Percentiles rank a stretch among this genome's conserved stretches.
Conservation (phyloP, 2,329 filamentous ascomycete species). For the Penicillium sp. region DNA sequence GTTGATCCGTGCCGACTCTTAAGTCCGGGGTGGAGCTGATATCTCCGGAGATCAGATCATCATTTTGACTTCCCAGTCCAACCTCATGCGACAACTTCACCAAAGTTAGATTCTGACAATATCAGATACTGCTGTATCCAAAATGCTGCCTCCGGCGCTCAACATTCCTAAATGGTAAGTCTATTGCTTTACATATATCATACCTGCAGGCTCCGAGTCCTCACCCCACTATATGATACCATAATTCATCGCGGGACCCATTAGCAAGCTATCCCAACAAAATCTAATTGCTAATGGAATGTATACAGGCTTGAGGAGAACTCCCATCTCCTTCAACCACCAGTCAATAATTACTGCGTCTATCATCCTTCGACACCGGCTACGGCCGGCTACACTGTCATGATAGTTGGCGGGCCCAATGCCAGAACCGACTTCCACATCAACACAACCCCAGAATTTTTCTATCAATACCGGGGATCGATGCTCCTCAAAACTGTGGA, state of each 20-base stretch:
- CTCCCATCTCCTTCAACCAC: conserved; percentile 85
- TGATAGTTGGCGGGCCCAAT: conserved; percentile 93
- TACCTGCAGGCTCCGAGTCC: neutral
- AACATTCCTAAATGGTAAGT: conserved; percentile 49
- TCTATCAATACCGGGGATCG: conserved; percentile 91
- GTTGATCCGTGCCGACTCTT: conserved; percentile 32
- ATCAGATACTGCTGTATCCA: neutral
- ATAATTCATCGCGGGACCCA: conserved; percentile 15
- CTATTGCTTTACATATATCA: neutral
- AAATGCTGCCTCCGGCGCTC: conserved; percentile 41
- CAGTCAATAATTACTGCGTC: conserved; percentile 96
- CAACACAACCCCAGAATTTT: conserved; percentile 94
- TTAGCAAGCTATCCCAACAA: neutral
- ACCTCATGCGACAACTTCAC: neutral
- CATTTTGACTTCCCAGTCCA: neutral
- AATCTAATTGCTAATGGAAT: neutral
- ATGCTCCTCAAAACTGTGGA: conserved; percentile 95
- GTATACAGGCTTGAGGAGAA: conserved; percentile 78
- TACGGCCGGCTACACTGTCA: conserved; percentile 88
- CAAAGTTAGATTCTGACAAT: neutral
- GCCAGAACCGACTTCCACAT: conserved; percentile 97
- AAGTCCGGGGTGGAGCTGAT: conserved; percentile 21
- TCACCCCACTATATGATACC: conserved; percentile 18
- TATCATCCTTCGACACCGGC: conserved; percentile 67
- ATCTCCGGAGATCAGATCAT: conserved; percentile 28